Evolutionary conservation across 768 basidiomycete species (phyloP), one percentile per base, ranked within the genome.

Genomic region (Pleurotus pulmonarius): DNA sequence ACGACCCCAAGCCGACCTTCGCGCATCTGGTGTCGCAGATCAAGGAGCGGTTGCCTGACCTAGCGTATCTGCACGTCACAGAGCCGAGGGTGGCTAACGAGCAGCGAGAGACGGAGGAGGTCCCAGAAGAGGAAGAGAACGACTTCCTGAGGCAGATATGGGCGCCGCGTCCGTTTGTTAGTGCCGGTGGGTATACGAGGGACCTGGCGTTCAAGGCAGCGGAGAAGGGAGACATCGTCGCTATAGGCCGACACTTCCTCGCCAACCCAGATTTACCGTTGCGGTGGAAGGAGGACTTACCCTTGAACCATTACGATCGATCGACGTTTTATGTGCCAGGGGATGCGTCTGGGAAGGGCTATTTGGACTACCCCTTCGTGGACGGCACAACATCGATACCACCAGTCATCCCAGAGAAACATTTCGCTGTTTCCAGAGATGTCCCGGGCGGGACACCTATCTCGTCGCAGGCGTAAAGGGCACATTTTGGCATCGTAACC

Each of bases 1-100:
- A 63, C 3, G 75, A 87, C 56, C 85, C 83, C 0, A 67, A 75
- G 3, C 81, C 83, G 0, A 80, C 79, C 7, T 88, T 82, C 69
- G 59, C 71, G 0, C 75, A 85, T 65, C 59, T 87, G 34, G 74
- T 80, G 18, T 53, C 69, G 4, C 54, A 74, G 41, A 57, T 87
- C 22, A 68, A 67, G 34, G 55, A 66, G 13, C 58, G 58, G 6
- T 72, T 77, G 60, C 78, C 83, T 4, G 55, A 75, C 26, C 60
- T 76, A 20, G 81, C 82, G 0, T 87, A 85, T 66, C 59, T 86
- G 4, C 83, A 85, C 58, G 59, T 77, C 18, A 64, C 75, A 44
- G 80, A 84, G 58, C 71, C 78, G 9, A 67, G 71, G 3, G 55
- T 68, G 9, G 60, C 64, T 20, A 57, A 39, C 45, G 52, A 34